phyloP scores from a whole-genome alignment of 2,329 filamentous ascomycete genomes.

The Calonectria henricotiae region DNA sequence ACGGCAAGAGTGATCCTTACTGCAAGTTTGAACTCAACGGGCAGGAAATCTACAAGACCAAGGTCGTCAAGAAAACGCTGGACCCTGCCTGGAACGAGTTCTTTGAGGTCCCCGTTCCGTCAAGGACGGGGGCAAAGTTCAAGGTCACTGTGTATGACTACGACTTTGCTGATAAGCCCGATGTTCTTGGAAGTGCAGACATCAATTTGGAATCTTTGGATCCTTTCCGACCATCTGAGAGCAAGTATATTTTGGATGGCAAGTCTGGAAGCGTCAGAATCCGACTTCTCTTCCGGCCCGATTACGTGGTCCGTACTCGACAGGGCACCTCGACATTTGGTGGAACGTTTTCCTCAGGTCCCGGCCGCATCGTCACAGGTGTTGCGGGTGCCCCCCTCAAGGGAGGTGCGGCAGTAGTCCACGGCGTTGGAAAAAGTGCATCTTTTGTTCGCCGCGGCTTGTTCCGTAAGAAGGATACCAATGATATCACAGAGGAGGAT shows the following conservation, averaged over 20 bases:
- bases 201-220: constrained; percentile 87
- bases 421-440: constrained; percentile 89
- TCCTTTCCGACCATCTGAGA: constrained; percentile 86
- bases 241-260: constrained; percentile 84
- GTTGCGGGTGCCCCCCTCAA: constrained; percentile 94
- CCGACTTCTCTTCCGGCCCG: constrained; percentile 91
- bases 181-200: constrained; percentile 84
- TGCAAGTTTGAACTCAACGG: constrained; percentile 95
- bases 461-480: constrained; percentile 79
- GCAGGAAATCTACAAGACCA: constrained; percentile 94
- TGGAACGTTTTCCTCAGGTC: constrained; percentile 87
- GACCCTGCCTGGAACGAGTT: constrained; percentile 96
- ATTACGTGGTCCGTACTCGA: constrained; percentile 88
- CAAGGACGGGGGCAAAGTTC: constrained; percentile 89
- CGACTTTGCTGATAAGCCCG: constrained; percentile 96
- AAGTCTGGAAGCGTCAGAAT: constrained; percentile 89
- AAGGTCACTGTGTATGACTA: constrained; percentile 91
- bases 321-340: constrained; percentile 95
- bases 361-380: constrained; percentile 88
- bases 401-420: constrained; percentile 85
- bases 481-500: constrained; percentile 69
- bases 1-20: constrained; percentile 97
- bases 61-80: constrained; percentile 96
- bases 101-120: constrained; percentile 88
- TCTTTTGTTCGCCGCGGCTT: constrained; percentile 92